These are phyloP conservation scores for Ogataea thermomethanolica DNA, from an alignment of 805 yeast genomes.

Conservation along the genomic window DNA sequence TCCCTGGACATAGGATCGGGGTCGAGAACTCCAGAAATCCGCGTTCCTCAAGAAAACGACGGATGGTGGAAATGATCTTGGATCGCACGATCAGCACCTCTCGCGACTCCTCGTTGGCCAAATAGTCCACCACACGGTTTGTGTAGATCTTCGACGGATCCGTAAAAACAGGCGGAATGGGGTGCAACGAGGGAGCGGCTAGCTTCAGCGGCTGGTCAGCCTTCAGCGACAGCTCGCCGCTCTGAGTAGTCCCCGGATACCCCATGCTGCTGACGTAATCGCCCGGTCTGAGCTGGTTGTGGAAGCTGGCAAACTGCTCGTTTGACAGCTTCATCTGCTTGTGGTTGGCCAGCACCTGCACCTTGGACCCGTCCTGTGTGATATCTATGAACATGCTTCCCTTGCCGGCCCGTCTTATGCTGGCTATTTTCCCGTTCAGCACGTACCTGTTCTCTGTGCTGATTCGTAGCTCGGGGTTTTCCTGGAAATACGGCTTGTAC, in stretches of 20 bases:
- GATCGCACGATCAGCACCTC: conserved; percentile 50
- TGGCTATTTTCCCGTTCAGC: conserved; percentile 54
- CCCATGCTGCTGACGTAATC: conserved; percentile 71
- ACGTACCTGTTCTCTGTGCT: conserved; percentile 21
- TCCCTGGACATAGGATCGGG: conserved; percentile 67
- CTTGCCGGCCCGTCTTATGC: conserved; percentile 63
- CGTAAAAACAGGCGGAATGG: conserved; percentile 60
- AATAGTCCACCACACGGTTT: conserved; percentile 71
- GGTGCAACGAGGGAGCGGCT: conserved; percentile 66
- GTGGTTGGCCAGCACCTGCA: conserved; percentile 63
- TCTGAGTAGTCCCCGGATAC: conserved; percentile 66
- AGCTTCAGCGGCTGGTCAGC: conserved; percentile 46
- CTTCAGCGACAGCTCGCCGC: conserved; percentile 75
- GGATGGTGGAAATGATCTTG: conserved; percentile 48
- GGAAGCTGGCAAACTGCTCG: conserved; percentile 40
- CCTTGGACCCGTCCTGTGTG: conserved; percentile 50
- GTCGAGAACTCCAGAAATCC: conserved; percentile 84
- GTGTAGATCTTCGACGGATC: conserved; percentile 56
- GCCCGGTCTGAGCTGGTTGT: conserved; percentile 56
- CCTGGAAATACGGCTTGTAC: conserved; percentile 27
- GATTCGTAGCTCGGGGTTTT: conserved; percentile 22
- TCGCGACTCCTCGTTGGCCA: conserved; percentile 52
- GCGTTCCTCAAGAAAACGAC: conserved; percentile 50
- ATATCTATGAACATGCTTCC: conserved; percentile 69
- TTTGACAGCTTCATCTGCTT: conserved; percentile 41